A percentile compares a stretch with the other conserved stretches of the same genome.
phyloP scores from a whole-genome alignment of 768 basidiomycete genomes.

The Agaricus subrufescens region DNA sequence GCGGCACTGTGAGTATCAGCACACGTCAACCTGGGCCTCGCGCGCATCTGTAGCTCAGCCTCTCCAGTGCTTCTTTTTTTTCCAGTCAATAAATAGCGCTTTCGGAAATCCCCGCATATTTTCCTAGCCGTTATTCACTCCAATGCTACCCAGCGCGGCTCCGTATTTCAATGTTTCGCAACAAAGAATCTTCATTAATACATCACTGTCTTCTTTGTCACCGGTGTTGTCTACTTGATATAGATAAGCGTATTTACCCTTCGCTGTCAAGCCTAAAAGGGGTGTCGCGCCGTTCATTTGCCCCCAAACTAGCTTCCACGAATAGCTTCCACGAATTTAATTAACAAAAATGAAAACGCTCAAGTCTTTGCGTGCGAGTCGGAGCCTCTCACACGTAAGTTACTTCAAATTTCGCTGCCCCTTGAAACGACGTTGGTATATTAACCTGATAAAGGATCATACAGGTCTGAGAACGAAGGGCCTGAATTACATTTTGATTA shows the following conservation, averaged over 20 bases:
- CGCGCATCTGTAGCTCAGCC: too few relatives aligned
- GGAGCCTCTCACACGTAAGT: not conserved
- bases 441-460: not conserved
- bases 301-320: not conserved
- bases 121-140: not conserved
- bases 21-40: too few relatives aligned
- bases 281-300: not conserved
- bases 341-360: slow-evolving; percentile 4
- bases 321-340: not conserved
- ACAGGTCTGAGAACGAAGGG: not conserved
- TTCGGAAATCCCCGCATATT: not conserved
- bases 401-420: not conserved
- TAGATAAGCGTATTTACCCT: not conserved
- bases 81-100: too few relatives aligned
- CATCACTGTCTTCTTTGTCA: slow-evolving; percentile 2
- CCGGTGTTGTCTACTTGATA: not conserved
- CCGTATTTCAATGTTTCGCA: not conserved
- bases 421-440: not conserved
- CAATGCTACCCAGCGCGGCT: slow-evolving; percentile 1
- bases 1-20: too few relatives aligned
- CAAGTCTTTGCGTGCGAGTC: slow-evolving; percentile 1
- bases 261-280: not conserved
- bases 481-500: not conserved
- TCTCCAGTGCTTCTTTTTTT: too few relatives aligned
- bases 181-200: not conserved